These are phyloP conservation scores for Taphrina populina DNA, from an alignment of 1,139 yeast genomes.

Conservation along the genomic window DNA sequence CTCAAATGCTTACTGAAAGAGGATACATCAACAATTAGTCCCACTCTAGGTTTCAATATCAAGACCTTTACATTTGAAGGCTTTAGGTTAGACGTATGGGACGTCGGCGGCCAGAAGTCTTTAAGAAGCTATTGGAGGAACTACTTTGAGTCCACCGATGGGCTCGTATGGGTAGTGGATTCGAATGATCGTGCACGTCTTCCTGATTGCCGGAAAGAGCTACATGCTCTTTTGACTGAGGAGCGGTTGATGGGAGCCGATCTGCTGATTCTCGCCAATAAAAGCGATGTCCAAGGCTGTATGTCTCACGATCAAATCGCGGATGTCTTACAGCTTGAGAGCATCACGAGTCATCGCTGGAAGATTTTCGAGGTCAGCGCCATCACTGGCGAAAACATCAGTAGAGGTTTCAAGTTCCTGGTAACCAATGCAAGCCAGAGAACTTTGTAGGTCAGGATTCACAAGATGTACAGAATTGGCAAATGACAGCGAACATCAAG, in stretches of 20 bases:
- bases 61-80: slow-evolving; percentile 48
- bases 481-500: too few species aligned
- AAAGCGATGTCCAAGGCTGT: slow-evolving; percentile 47
- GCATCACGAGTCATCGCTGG: slow-evolving; percentile 54
- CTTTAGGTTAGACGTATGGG: slow-evolving; percentile 60
- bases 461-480: too few species aligned
- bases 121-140: slow-evolving; percentile 85
- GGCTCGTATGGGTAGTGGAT: slow-evolving; percentile 91
- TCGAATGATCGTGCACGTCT: slow-evolving; percentile 66
- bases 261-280: slow-evolving; percentile 50
- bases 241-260: slow-evolving; percentile 69
- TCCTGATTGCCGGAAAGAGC: slow-evolving; percentile 54
- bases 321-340: slow-evolving; percentile 41
- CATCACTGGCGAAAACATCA: slow-evolving; percentile 49
- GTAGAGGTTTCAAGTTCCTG: slow-evolving; percentile 16
- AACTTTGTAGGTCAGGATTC: too few species aligned
- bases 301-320: slow-evolving; percentile 41
- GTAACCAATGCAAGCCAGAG: slow-evolving; percentile 26
- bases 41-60: slow-evolving; percentile 54
- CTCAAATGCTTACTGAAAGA: slow-evolving; percentile 54
- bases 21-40: slow-evolving; percentile 46
- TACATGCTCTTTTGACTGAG: slow-evolving; percentile 61
- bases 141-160: slow-evolving; percentile 82
- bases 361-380: slow-evolving; percentile 57
- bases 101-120: slow-evolving; percentile 82